These are phyloP conservation scores for Ophiosphaerella korrae DNA, from an alignment of 2,329 filamentous ascomycete genomes.

Conservation along the genomic window DNA sequence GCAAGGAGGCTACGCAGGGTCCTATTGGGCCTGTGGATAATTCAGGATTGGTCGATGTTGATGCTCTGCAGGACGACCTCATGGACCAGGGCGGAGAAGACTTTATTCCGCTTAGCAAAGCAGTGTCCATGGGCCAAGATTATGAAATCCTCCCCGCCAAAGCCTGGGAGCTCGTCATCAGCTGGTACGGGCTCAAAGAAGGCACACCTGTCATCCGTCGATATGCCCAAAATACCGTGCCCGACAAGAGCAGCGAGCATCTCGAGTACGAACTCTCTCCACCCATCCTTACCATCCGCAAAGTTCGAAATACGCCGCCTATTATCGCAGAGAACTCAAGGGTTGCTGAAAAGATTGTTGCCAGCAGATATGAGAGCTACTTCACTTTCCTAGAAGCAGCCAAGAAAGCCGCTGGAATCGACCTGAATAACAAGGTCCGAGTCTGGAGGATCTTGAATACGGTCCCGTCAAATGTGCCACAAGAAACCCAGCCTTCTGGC, in stretches of 20 bases:
- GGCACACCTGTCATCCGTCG: constrained; percentile 75
- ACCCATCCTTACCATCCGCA: constrained; percentile 82
- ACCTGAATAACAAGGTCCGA: constrained; percentile 73
- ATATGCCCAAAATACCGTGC: constrained; percentile 76
- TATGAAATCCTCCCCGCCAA: constrained; percentile 78
- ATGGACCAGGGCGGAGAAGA: constrained; percentile 49
- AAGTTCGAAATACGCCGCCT: constrained; percentile 68
- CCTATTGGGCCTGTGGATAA: constrained; percentile 86
- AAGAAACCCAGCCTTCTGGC: constrained; percentile 40
- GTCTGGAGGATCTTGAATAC: constrained; percentile 70
- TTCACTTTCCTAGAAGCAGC: constrained; percentile 76
- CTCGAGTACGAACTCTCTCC: constrained; percentile 84
- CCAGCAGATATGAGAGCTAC: constrained; percentile 71
- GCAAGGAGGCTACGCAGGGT: constrained; percentile 65
- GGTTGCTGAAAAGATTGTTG: constrained; percentile 68
- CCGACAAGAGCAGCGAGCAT: constrained; percentile 63
- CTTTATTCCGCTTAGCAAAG: constrained; percentile 76
- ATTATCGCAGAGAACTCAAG: constrained; percentile 65
- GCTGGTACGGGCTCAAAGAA: constrained; percentile 79
- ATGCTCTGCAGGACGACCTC: constrained; percentile 27
- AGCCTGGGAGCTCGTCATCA: constrained; percentile 79
- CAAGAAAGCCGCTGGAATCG: constrained; percentile 72
- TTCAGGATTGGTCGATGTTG: constrained; percentile 65
- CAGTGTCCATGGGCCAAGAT: constrained; percentile 66
- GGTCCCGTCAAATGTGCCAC: constrained; percentile 42